Evolutionary conservation across 2,329 filamentous ascomycete species (phyloP).

Genomic region (Aureobasidium sp.): DNA sequence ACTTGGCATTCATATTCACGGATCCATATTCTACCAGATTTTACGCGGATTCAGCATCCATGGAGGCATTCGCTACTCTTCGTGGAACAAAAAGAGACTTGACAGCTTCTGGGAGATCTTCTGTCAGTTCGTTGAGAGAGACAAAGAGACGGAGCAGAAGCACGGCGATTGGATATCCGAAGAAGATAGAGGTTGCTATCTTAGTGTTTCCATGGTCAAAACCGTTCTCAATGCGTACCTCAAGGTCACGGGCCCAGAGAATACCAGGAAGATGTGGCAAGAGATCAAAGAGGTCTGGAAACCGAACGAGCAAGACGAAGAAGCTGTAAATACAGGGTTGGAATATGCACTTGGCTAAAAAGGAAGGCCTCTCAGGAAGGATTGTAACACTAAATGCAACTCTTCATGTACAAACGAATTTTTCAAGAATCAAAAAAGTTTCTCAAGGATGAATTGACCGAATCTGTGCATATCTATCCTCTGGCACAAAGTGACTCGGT

Average conservation of each 20-base stretch:
- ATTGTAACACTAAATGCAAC: conserved; percentile 9
- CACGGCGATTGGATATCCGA: conserved; percentile 16
- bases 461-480: neutral
- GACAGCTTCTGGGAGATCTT: conserved; percentile 52
- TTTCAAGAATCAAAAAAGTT: neutral
- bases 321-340: neutral
- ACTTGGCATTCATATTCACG: conserved; percentile 61
- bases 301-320: conserved; percentile 26
- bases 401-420: conserved; percentile 14
- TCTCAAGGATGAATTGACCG: neutral
- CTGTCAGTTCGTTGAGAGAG: conserved; percentile 45
- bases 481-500: too few relatives aligned
- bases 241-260: conserved; percentile 48
- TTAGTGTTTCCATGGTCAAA: conserved; percentile 48
- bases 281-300: conserved; percentile 36
- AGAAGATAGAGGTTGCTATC: conserved; percentile 25
- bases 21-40: conserved; percentile 69
- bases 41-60: conserved; percentile 76
- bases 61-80: conserved; percentile 57
- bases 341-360: neutral
- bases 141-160: conserved; percentile 21
- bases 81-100: conserved; percentile 68
- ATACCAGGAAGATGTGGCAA: conserved; percentile 50
- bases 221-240: conserved; percentile 59
- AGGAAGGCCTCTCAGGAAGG: neutral